Conservation (phyloP, 345 rosid species). For the Dipteronia sinensis region DNA sequence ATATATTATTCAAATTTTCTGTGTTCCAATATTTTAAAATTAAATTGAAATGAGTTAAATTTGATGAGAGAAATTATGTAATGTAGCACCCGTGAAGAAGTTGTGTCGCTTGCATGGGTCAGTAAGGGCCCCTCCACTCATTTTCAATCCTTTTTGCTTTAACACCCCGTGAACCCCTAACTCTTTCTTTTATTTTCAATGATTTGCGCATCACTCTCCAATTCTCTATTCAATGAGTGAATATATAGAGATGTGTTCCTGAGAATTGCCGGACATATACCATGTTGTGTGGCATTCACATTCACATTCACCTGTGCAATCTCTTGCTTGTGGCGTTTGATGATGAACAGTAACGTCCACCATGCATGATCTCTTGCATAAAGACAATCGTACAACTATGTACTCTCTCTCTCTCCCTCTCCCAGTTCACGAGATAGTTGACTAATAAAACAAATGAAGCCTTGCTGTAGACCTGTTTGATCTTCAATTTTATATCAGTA, state of each 20-base stretch:
- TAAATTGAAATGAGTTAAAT: no score
- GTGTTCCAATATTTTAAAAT: no score
- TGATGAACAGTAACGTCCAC: neutral
- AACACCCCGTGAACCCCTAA: no score
- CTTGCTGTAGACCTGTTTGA: neutral
- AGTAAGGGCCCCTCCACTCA: no score
- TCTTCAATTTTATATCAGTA: neutral
- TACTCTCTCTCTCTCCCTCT: neutral
- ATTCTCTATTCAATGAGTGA: neutral
- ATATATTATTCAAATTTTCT: no score
- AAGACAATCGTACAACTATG: slow-evolving; percentile 8
- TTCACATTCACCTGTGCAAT: neutral
- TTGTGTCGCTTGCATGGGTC: no score
- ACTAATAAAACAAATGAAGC: neutral
- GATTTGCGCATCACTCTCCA: no score
- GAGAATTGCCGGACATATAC: no score
- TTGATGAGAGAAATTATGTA: no score
- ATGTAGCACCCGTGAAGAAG: no score
- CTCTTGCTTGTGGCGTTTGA: neutral
- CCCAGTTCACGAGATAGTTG: neutral
- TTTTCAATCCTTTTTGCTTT: no score
- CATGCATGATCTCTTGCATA: neutral
- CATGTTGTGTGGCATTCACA: neutral
- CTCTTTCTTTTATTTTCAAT: no score
- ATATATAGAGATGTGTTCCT: neutral